phyloP scores from a whole-genome alignment of 2,329 filamentous ascomycete species.

The Thielaviopsis populi region DNA sequence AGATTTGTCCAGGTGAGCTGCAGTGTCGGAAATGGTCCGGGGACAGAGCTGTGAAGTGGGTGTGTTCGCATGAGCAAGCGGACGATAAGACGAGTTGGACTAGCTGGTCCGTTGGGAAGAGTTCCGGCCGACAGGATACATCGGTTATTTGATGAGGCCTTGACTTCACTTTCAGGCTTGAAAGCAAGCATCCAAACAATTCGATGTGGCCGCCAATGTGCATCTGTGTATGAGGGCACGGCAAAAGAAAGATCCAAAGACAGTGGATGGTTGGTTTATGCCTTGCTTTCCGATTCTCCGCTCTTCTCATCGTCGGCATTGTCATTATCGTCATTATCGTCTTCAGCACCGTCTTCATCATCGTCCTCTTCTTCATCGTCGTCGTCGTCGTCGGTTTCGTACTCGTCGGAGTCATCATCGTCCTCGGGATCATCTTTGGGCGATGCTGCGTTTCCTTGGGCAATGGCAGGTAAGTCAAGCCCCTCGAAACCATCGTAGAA shows the following conservation, averaged over 20 bases:
- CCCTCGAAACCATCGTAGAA: slow-evolving; percentile 37
- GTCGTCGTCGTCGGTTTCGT: slow-evolving; percentile 12
- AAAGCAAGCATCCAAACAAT: not conserved
- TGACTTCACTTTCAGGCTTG: not conserved
- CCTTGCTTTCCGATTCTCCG: not conserved
- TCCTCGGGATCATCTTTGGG: slow-evolving; percentile 12
- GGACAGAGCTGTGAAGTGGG: not conserved
- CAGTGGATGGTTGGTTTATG: not conserved
- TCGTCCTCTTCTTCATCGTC: slow-evolving; percentile 14
- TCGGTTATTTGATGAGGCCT: not conserved
- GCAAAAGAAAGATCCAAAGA: too few species aligned
- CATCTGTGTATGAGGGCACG: too few species aligned
- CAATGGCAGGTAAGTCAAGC: not conserved
- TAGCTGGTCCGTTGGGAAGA: too few species aligned
- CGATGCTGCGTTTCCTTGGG: not conserved
- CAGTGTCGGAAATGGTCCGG: not conserved
- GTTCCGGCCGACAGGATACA: not conserved
- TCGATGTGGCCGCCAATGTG: too few species aligned
- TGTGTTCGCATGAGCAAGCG: not conserved
- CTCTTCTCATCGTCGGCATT: not conserved
- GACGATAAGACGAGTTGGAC: not conserved
- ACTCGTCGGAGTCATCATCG: slow-evolving; percentile 7
- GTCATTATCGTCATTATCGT: not conserved
- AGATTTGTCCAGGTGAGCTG: not conserved
- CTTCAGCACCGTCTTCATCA: slow-evolving; percentile 10